Conservation (phyloP, 2,329 filamentous ascomycete genomes). For the Grosmannia serpens region DNA sequence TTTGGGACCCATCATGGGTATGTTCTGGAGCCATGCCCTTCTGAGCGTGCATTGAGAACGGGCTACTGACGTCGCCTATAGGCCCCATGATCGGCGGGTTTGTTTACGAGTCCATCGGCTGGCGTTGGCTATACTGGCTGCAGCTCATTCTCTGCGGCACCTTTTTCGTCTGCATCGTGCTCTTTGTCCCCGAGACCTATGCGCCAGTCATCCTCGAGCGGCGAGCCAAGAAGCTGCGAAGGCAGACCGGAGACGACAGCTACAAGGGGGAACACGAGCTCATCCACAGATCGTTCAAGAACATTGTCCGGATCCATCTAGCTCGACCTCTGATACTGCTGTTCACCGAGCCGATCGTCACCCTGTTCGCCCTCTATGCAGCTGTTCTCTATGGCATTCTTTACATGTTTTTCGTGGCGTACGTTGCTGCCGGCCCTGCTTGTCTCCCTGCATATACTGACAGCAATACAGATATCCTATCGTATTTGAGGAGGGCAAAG, state of each 20-base stretch:
- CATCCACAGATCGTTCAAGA: conserved; percentile 41
- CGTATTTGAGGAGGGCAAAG: conserved; percentile 29
- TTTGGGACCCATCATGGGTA: conserved; percentile 32
- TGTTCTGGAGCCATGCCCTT: background rate
- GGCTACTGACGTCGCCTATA: background rate
- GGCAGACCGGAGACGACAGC: conserved; percentile 23
- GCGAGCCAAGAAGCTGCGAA: conserved; percentile 37
- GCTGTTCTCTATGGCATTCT: conserved; percentile 44
- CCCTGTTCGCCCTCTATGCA: conserved; percentile 26
- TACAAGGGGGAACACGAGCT: conserved; percentile 39
- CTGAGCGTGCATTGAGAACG: background rate
- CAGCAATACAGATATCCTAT: conserved; percentile 16
- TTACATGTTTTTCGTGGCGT: conserved; percentile 43
- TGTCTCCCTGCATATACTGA: background rate
- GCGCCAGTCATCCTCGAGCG: conserved; percentile 35
- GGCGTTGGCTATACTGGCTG: conserved; percentile 7
- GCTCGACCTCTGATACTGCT: conserved; percentile 61
- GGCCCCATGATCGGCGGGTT: conserved; percentile 1
- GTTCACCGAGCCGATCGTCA: conserved; percentile 58
- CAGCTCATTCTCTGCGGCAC: conserved; percentile 6
- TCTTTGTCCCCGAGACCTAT: conserved; percentile 20
- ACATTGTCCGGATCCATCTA: conserved; percentile 55
- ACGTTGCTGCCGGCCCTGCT: conserved; percentile 14
- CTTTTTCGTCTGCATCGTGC: conserved; percentile 12
- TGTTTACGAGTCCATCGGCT: conserved; percentile 10